Evolutionary conservation across 495 filamentous ascomycete species (phyloP).

Genomic region (Penicillium atrosanguineum): DNA sequence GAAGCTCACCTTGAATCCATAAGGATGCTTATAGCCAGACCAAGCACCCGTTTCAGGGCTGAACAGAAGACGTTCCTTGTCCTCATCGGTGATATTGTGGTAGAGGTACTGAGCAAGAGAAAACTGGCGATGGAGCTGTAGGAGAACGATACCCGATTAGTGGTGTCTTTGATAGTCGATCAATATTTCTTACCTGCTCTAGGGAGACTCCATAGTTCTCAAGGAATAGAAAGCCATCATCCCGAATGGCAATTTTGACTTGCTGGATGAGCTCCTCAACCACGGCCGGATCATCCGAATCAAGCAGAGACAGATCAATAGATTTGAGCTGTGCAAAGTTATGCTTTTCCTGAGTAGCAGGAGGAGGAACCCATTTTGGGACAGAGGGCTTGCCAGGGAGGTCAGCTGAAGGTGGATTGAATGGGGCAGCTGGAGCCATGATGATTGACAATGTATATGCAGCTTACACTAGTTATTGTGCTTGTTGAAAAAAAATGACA

Average conservation of each 20-base stretch:
- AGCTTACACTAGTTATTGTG: not conserved
- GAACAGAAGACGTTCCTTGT: slow-evolving; percentile 42
- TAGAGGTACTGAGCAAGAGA: slow-evolving; percentile 44
- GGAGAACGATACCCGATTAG: not conserved
- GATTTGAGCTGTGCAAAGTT: slow-evolving; percentile 39
- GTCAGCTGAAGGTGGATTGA: slow-evolving; percentile 36
- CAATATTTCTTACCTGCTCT: slow-evolving; percentile 33
- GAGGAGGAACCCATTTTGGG: slow-evolving; percentile 41
- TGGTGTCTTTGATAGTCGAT: not conserved
- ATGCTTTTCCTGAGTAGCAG: slow-evolving; percentile 34
- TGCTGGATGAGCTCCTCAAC: slow-evolving; percentile 37
- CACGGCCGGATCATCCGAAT: slow-evolving; percentile 35
- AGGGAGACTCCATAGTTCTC: slow-evolving; percentile 48
- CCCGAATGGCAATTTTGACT: slow-evolving; percentile 38
- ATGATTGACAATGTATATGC: not conserved
- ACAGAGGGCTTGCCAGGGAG: slow-evolving; percentile 40
- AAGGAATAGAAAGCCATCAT: slow-evolving; percentile 48
- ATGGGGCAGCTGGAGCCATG: slow-evolving; percentile 35
- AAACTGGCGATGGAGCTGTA: slow-evolving; percentile 45
- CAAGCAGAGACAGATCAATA: slow-evolving; percentile 39
- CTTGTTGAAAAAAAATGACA: not conserved
- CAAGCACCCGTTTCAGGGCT: slow-evolving; percentile 36
- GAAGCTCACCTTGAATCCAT: slow-evolving; percentile 35
- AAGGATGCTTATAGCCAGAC: slow-evolving; percentile 43
- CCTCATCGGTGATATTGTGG: slow-evolving; percentile 43